A percentile compares a stretch with the other conserved stretches of the same genome.
phyloP scores from a whole-genome alignment of 805 yeast genomes.

The Pichia gijzeniarum region DNA sequence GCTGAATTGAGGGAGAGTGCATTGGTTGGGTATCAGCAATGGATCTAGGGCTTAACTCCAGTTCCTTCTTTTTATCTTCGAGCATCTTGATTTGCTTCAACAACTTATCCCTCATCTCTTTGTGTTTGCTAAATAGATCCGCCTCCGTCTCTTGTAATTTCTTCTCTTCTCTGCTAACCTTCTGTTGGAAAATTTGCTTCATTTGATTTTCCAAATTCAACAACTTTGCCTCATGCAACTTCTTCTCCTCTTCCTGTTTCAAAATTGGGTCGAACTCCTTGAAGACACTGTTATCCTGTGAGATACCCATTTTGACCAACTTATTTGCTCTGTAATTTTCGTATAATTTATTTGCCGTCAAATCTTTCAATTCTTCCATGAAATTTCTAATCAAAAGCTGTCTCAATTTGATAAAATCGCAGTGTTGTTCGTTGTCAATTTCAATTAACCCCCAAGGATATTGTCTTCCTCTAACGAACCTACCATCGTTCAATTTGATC shows the following conservation, averaged over 20 bases:
- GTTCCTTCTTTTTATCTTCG: conserved; percentile 82
- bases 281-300: conserved; percentile 90
- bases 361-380: conserved; percentile 89
- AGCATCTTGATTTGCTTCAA: conserved; percentile 80
- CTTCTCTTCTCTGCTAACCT: conserved; percentile 94
- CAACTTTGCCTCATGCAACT: conserved; percentile 87
- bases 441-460: conserved; percentile 98
- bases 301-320: conserved; percentile 73
- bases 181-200: conserved; percentile 94
- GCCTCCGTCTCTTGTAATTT: conserved; percentile 95
- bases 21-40: not conserved
- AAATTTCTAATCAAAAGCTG: conserved; percentile 84
- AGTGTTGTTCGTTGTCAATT: conserved; percentile 89
- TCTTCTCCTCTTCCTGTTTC: conserved; percentile 90
- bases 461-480: conserved; percentile 78
- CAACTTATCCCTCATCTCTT: conserved; percentile 94
- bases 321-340: conserved; percentile 88
- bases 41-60: conserved; percentile 43
- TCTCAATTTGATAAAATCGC: conserved; percentile 85
- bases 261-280: conserved; percentile 88
- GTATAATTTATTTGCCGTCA: conserved; percentile 67
- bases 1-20: conserved; percentile 14
- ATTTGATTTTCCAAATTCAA: conserved; percentile 93
- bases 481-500: conserved; percentile 67
- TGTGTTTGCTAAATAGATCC: conserved; percentile 90